A percentile compares a stretch with the other conserved stretches of the same genome.
Evolutionary conservation across 2,329 filamentous ascomycete genomes (phyloP).

Genomic region (Arthrobotrys megalospora): DNA sequence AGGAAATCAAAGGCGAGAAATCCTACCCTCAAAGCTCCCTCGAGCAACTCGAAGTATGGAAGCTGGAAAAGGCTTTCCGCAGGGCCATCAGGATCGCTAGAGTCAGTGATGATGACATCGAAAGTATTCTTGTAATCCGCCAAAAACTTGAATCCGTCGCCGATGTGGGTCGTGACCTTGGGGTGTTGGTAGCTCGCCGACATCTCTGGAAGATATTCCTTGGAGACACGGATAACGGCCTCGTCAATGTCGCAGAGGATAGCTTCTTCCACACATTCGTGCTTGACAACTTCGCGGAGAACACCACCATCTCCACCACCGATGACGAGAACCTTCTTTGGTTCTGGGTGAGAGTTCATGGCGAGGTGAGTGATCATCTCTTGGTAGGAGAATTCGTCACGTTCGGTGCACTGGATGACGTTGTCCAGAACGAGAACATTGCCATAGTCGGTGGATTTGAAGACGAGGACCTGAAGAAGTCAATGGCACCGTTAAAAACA

Average conservation of each 20-base stretch:
- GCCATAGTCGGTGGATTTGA: slow-evolving; percentile 97
- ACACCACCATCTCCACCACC: slow-evolving; percentile 98
- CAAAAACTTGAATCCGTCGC: slow-evolving; percentile 99
- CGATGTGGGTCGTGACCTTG: slow-evolving; percentile 91
- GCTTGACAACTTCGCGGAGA: slow-evolving; percentile 98
- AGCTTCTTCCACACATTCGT: slow-evolving; percentile 95
- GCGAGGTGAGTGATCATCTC: slow-evolving; percentile 99
- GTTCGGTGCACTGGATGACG: slow-evolving; percentile 98
- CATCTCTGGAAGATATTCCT: slow-evolving; percentile 97
- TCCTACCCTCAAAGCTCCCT: slow-evolving; percentile 74
- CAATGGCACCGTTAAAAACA: background rate
- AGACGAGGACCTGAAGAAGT: slow-evolving; percentile 78
- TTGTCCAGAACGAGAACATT: slow-evolving; percentile 98
- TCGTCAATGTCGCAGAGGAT: slow-evolving; percentile 99
- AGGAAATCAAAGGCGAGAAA: background rate
- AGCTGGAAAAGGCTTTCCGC: slow-evolving; percentile 98
- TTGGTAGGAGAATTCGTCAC: slow-evolving; percentile 99
- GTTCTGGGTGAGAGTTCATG: slow-evolving; percentile 98
- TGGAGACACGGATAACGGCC: slow-evolving; percentile 97
- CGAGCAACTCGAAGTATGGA: slow-evolving; percentile 95
- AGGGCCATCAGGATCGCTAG: slow-evolving; percentile 95
- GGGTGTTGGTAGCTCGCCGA: slow-evolving; percentile 92
- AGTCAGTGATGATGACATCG: slow-evolving; percentile 99
- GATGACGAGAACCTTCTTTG: slow-evolving; percentile 98
- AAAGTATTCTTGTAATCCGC: slow-evolving; percentile 96